Percentiles rank a stretch among this genome's conserved stretches.
These are phyloP conservation scores for Parsonsia alboflavescens DNA, from an alignment of 257 asterid species.

Conservation along the genomic window DNA sequence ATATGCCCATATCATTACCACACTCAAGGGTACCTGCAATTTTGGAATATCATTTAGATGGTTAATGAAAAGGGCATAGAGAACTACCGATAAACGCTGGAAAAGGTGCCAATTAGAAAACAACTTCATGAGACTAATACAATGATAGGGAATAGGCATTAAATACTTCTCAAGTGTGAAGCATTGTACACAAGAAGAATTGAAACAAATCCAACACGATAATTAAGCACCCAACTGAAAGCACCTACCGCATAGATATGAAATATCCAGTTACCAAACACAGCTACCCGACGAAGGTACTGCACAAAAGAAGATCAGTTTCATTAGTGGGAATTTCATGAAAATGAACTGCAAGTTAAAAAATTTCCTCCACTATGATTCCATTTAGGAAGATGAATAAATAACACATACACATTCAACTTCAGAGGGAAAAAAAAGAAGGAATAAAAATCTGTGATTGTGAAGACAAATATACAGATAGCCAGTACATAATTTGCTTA, in stretches of 20 bases:
- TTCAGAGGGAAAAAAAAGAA: not conserved
- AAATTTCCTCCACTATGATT: not conserved
- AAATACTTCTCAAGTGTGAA: not conserved
- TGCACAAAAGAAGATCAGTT: conserved; percentile 36
- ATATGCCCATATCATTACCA: conserved; percentile 79
- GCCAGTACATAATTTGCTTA: conserved; percentile 5
- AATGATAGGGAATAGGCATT: not conserved
- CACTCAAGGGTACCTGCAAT: conserved; percentile 90
- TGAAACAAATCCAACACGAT: not conserved
- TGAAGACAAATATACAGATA: not conserved
- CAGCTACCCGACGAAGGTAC: conserved; percentile 78
- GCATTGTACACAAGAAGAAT: not conserved
- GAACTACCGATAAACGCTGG: not conserved
- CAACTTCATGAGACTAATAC: conserved; percentile 4
- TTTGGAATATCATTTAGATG: conserved; percentile 16
- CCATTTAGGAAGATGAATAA: not conserved
- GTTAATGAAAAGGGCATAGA: conserved; percentile 2
- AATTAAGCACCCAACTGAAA: conserved; percentile 8
- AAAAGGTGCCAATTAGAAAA: not conserved
- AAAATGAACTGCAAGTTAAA: not conserved
- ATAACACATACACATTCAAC: not conserved
- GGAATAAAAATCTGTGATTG: not conserved
- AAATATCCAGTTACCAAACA: conserved; percentile 75
- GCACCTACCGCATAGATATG: conserved; percentile 71
- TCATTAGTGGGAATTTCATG: not conserved